Evolutionary conservation across 768 basidiomycete genomes (phyloP).

Genomic region (Hortiboletus campestris): DNA sequence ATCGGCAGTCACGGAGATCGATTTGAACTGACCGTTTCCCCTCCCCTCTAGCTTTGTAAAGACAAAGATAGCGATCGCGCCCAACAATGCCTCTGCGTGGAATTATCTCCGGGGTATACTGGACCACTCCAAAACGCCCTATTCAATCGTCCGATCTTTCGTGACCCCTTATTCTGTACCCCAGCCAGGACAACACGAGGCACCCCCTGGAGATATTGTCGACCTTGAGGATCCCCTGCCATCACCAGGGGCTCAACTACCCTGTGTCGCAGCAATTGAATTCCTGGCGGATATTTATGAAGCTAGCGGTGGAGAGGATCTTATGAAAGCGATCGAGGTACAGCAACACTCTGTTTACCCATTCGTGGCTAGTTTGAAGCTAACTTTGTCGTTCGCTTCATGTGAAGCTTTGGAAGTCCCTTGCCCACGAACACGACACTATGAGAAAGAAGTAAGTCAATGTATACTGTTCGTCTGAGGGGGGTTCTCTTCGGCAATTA

Average conservation of each 20-base stretch:
- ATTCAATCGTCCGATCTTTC: constrained; percentile 54
- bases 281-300: constrained; percentile 80
- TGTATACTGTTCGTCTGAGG: constrained; percentile 5
- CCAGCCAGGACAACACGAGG: constrained; percentile 27
- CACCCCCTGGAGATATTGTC: constrained; percentile 44
- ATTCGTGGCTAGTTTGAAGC: not conserved
- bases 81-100: constrained; percentile 95
- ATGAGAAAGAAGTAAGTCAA: constrained; percentile 71
- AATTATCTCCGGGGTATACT: constrained; percentile 92
- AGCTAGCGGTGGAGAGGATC: constrained; percentile 46
- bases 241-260: constrained; percentile 61
- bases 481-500: constrained; percentile 23
- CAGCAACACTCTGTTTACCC: constrained; percentile 2
- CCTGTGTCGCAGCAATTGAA: constrained; percentile 77
- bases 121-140: constrained; percentile 56
- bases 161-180: constrained; percentile 60
- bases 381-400: constrained; percentile 12
- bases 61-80: constrained; percentile 77
- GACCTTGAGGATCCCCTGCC: constrained; percentile 79
- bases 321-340: constrained; percentile 52
- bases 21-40: not conserved
- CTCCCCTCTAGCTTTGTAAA: constrained; percentile 68
- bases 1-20: not conserved
- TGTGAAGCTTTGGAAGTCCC: constrained; percentile 63
- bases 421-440: constrained; percentile 68